Percentiles rank a stretch among this genome's conserved stretches.
Conservation (phyloP, 1,139 yeast species). For the Yamadazyma atmosphaerica region DNA sequence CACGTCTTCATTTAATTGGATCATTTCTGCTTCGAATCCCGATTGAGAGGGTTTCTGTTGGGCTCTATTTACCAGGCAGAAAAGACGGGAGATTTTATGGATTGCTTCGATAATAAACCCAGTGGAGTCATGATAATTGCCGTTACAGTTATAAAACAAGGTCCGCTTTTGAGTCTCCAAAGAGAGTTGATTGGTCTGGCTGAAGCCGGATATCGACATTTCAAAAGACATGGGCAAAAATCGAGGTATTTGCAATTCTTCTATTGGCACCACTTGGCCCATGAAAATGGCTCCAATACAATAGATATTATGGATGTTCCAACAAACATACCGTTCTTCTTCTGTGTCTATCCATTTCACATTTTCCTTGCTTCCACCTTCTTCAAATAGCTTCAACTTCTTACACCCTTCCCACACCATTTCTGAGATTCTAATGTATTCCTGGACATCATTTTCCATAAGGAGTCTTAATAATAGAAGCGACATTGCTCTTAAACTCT, state of each 20-base stretch:
- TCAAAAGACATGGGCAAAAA: conserved; percentile 4
- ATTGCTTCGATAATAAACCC: conserved; percentile 6
- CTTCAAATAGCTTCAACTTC: conserved; percentile 3
- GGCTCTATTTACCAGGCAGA: too few relatives aligned
- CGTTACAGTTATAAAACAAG: background rate
- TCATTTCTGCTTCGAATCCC: too few relatives aligned
- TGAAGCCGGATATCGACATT: conserved; percentile 1
- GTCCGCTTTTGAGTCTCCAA: background rate
- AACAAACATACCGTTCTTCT: conserved; percentile 4
- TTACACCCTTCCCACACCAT: conserved; percentile 2
- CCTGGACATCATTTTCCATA: background rate
- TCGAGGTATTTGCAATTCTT: background rate
- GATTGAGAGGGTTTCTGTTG: too few relatives aligned
- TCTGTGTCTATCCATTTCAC: conserved; percentile 1
- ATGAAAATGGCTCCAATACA: background rate
- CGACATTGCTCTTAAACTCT: conserved; percentile 25
- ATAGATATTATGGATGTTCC: conserved; percentile 4
- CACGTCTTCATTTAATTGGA: background rate
- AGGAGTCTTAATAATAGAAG: conserved; percentile 12
- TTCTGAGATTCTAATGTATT: background rate
- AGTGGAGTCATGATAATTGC: conserved; percentile 5
- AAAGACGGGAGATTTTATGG: too few relatives aligned
- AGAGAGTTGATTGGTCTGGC: background rate
- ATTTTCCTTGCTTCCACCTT: background rate
- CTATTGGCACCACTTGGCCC: background rate